phyloP scores from a whole-genome alignment of 257 asterid genomes.

The Craterostigma plantagineum region DNA sequence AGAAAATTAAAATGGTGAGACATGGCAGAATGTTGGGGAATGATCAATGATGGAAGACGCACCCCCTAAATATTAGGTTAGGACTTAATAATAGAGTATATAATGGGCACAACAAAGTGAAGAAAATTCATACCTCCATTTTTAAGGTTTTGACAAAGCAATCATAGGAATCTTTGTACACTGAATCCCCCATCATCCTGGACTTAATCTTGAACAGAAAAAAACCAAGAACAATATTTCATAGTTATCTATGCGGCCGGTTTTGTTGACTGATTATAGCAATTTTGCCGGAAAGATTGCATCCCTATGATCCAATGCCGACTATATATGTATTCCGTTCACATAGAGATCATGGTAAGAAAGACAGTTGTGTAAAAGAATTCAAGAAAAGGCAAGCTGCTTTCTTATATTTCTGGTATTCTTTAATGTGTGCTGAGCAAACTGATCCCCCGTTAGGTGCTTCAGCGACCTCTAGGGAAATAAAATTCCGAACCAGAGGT shows the following conservation, averaged over 20 bases:
- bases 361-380: neutral
- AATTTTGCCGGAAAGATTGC: too few relatives aligned
- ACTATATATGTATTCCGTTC: too few relatives aligned
- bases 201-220: slow-evolving; percentile 56
- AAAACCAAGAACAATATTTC: slow-evolving; percentile 3
- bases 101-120: slow-evolving; percentile 7
- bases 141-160: slow-evolving; percentile 66
- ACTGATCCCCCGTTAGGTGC: too few relatives aligned
- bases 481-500: slow-evolving; percentile 1
- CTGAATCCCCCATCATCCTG: slow-evolving; percentile 92
- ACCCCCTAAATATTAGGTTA: too few relatives aligned
- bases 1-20: neutral
- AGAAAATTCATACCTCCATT: slow-evolving; percentile 34
- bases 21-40: too few relatives aligned
- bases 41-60: too few relatives aligned
- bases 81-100: slow-evolving; percentile 2
- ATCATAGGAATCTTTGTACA: slow-evolving; percentile 56
- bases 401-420: neutral
- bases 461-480: neutral
- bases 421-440: too few relatives aligned
- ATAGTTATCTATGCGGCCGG: too few relatives aligned
- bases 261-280: too few relatives aligned
- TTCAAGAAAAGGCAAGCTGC: neutral
- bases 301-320: too few relatives aligned
- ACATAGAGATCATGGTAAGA: neutral